phyloP scores from a whole-genome alignment of 768 basidiomycete genomes.

The Trametes sanguinea region DNA sequence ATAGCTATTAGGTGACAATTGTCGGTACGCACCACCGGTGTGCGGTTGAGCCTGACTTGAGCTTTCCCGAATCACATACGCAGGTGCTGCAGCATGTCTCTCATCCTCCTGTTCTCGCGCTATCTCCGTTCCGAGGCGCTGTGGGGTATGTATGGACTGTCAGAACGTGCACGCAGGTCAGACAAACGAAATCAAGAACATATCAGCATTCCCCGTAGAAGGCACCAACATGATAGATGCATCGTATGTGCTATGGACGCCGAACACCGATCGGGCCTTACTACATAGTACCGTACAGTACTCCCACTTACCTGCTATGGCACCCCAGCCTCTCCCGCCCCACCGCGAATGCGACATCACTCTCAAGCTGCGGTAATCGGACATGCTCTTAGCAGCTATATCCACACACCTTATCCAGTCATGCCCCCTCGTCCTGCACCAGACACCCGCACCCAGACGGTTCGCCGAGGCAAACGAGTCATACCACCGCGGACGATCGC shows the following conservation, averaged over 20 bases:
- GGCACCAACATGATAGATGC: too few relatives aligned
- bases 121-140: neutral
- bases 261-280: neutral
- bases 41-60: too few relatives aligned
- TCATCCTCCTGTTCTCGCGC: neutral
- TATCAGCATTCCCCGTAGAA: neutral
- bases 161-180: too few relatives aligned
- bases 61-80: too few relatives aligned
- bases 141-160: neutral
- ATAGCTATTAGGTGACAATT: too few relatives aligned
- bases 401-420: too few relatives aligned
- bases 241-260: conserved; percentile 1
- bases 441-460: neutral
- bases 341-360: neutral
- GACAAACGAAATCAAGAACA: neutral
- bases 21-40: too few relatives aligned
- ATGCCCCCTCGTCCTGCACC: too few relatives aligned
- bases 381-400: neutral
- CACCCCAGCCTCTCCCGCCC: neutral
- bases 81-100: too few relatives aligned
- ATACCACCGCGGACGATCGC: neutral
- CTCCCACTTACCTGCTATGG: neutral
- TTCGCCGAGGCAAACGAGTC: neutral
- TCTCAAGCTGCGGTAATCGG: neutral
- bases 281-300: neutral